A percentile compares a stretch with the other conserved stretches of the same genome.
Evolutionary conservation across 176 grass and related monocot genomes (phyloP).

Genomic region (Triticum monococcum): DNA sequence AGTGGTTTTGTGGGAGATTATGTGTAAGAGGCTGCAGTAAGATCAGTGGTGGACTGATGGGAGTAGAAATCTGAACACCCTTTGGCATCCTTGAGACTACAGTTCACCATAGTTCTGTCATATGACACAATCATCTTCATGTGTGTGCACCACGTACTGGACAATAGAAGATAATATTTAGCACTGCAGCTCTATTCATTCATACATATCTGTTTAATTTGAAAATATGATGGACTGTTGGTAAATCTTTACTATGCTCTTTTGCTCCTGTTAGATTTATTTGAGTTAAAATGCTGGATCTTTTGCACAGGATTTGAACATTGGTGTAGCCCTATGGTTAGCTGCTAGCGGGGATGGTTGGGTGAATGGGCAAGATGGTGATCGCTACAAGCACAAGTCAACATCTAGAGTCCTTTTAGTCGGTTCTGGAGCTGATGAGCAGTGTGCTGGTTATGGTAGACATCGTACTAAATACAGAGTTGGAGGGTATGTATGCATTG

Average conservation of each 20-base stretch:
- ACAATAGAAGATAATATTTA: background rate
- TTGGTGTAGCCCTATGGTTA: conserved; percentile 89
- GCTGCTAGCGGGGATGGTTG: conserved; percentile 90
- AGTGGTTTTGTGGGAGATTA: background rate
- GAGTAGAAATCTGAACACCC: background rate
- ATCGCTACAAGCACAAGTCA: conserved; percentile 67
- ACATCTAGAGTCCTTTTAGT: conserved; percentile 70
- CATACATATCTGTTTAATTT: background rate
- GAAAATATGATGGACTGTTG: background rate
- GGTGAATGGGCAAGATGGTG: conserved; percentile 62
- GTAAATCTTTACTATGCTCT: background rate
- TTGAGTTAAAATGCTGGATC: background rate
- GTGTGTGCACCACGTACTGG: background rate
- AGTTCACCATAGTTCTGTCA: background rate
- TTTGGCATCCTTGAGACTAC: background rate
- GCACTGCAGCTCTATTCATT: background rate
- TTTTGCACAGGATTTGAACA: conserved; percentile 80
- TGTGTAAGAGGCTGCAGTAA: background rate
- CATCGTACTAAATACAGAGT: conserved; percentile 87
- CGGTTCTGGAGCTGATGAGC: conserved; percentile 94
- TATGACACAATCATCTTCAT: background rate
- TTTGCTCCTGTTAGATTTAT: background rate
- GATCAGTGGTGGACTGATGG: background rate
- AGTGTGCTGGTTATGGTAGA: conserved; percentile 95
- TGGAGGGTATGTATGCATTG: conserved; percentile 62